phyloP scores from a whole-genome alignment of 192 early-diverging fungal species.

The Paraglomus occultum region DNA sequence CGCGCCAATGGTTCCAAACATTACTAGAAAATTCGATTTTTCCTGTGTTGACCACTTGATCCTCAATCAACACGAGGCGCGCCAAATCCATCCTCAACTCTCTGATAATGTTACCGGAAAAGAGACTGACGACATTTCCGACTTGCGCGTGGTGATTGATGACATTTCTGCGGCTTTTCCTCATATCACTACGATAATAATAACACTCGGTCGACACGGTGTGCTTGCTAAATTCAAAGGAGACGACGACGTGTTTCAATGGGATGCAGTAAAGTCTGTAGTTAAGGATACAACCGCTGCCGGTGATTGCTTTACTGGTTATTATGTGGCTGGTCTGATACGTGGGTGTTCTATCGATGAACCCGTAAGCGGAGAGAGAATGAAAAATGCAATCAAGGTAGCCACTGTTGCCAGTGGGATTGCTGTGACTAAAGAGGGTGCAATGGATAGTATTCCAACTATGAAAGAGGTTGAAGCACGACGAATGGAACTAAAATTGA shows the following conservation, averaged over 20 bases:
- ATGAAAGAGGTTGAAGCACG: constrained; percentile 41
- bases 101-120: neutral
- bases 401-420: constrained; percentile 66
- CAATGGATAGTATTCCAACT: constrained; percentile 66
- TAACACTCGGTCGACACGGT: constrained; percentile 71
- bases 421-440: constrained; percentile 61
- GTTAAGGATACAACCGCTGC: constrained; percentile 62
- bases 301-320: constrained; percentile 69
- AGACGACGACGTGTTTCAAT: constrained; percentile 40
- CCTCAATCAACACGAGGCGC: constrained; percentile 78
- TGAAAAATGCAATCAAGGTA: constrained; percentile 51
- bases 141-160: neutral
- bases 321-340: constrained; percentile 59
- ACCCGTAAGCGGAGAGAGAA: constrained; percentile 30
- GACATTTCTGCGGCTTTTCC: constrained; percentile 46
- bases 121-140: neutral
- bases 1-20: constrained; percentile 62
- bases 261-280: constrained; percentile 43
- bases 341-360: constrained; percentile 21
- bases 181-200: constrained; percentile 54
- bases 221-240: constrained; percentile 47
- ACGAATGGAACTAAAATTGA: no score
- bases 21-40: constrained; percentile 48
- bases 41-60: constrained; percentile 72
- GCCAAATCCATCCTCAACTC: constrained; percentile 38